Evolutionary conservation across 305 asterid genomes (phyloP), one percentile per base, ranked within the genome.

Genomic region (Solanum hybrid): DNA sequence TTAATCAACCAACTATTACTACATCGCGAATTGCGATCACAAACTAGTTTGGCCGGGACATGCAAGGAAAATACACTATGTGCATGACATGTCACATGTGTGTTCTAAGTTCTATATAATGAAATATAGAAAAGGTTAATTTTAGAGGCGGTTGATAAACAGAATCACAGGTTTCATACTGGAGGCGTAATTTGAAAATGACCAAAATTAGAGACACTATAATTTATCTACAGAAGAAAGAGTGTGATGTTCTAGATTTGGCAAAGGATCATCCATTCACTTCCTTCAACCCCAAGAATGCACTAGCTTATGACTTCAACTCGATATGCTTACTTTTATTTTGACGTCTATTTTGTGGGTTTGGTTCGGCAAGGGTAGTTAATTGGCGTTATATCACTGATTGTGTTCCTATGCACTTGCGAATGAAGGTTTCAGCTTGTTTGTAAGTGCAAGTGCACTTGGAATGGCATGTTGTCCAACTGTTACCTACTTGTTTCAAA

Each of bases 141-240:
- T 3, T 36, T 15, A 51, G 64, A 51, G 64, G 64, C 22, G 64
- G 64, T 51, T 51, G 9, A 51, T 51, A 51, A 51, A 15, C 1
- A 14, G 9, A 51, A 51, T 76, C 10, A 78, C 15, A 82, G 38
- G 29, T 7, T 38, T 24, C 90, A 40, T 96, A 97, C 99, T 95
- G 96, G 99, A 4, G 98, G 95, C 2, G 95, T 90, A 89, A 97
- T 97, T 88, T 96, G 93, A 89, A 45, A 14, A 45, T 45, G 22
- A 45, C 64, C 64, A 45, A 45, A 45, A 45, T 45, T 17, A 45
- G 64, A 45, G 22, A 14, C 64, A 14, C 64, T 45, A 14, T 45
- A 45, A 45, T 4, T 45, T 14, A 14, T 45, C 22, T 45, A 45
- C 8, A 45, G 22, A 45, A 45, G 64, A 45, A 1, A 14, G 64